Conservation (phyloP, 352 stramenopile genomes). For the Phytophthora vignae region DNA sequence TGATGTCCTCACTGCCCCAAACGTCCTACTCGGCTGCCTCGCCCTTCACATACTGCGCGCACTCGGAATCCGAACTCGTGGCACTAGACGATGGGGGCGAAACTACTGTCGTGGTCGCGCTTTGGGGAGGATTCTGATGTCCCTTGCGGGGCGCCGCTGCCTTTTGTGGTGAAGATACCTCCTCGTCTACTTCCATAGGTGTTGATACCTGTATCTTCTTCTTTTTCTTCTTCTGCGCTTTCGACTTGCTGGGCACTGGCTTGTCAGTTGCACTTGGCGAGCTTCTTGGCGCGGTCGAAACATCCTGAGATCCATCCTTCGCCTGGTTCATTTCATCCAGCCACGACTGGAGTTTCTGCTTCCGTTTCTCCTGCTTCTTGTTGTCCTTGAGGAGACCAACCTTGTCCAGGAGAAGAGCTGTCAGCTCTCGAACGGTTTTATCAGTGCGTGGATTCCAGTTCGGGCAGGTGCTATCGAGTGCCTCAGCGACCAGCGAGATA, state of each 20-base stretch:
- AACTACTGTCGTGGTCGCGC: neutral
- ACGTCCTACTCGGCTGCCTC: neutral
- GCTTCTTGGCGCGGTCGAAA: neutral
- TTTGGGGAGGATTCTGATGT: neutral
- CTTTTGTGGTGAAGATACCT: neutral
- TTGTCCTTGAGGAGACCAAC: constrained; percentile 9
- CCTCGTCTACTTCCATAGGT: neutral
- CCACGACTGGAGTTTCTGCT: constrained; percentile 10
- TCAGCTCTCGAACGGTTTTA: constrained; percentile 13
- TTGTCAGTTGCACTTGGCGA: neutral
- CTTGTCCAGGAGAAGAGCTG: constrained; percentile 8
- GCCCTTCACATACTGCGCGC: constrained; percentile 2
- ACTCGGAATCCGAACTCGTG: constrained; percentile 1
- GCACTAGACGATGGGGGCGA: neutral
- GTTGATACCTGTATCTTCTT: neutral
- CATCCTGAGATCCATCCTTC: neutral
- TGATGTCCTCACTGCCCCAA: no score
- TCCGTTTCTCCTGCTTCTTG: constrained; percentile 14
- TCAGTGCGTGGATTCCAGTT: constrained; percentile 11
- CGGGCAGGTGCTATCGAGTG: constrained; percentile 10
- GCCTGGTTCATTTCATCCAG: constrained; percentile 12
- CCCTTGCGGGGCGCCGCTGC: no score
- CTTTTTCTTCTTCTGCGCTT: neutral
- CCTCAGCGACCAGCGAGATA: constrained; percentile 8
- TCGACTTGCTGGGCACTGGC: neutral